Percentiles rank a stretch among this genome's conserved stretches.
Conservation (phyloP, 75 land plant genomes). For the Selaginella tamariscina region DNA sequence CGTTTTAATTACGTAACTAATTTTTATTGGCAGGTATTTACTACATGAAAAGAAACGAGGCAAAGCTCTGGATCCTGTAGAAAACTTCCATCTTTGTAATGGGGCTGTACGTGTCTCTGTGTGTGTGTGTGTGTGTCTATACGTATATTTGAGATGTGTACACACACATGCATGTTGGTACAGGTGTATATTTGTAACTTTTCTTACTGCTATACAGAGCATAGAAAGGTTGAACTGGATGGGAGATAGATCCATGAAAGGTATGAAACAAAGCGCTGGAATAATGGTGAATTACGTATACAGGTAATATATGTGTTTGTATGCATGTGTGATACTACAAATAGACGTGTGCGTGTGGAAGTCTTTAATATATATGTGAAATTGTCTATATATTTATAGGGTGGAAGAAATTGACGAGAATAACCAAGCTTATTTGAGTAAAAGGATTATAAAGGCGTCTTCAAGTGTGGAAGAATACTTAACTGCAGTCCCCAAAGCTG, state of each 20-base stretch:
- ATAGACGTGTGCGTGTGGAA: too few relatives aligned
- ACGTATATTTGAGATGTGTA: not conserved
- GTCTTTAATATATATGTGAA: too few relatives aligned
- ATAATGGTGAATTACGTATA: slow-evolving; percentile 90
- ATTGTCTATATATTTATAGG: slow-evolving; percentile 13
- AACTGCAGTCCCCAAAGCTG: not conserved
- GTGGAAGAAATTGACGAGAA: slow-evolving; percentile 23
- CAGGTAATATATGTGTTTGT: too few relatives aligned
- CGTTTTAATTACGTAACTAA: not conserved
- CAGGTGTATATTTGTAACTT: not conserved
- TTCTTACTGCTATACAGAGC: slow-evolving; percentile 27
- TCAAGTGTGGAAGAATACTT: slow-evolving; percentile 11
- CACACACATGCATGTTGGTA: too few relatives aligned
- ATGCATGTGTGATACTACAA: too few relatives aligned
- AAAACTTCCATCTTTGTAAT: slow-evolving; percentile 89
- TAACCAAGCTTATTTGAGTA: slow-evolving; percentile 25
- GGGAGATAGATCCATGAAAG: slow-evolving; percentile 75
- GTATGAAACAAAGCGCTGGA: slow-evolving; percentile 66
- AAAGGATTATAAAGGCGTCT: slow-evolving; percentile 16
- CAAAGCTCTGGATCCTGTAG: slow-evolving; percentile 79
- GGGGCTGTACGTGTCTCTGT: slow-evolving; percentile 63
- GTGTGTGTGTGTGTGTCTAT: not conserved
- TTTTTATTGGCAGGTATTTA: slow-evolving; percentile 47
- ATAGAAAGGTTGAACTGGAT: slow-evolving; percentile 83
- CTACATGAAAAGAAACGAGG: slow-evolving; percentile 79